phyloP scores from a whole-genome alignment of 2,329 filamentous ascomycete species.

The Tothia fuscella region DNA sequence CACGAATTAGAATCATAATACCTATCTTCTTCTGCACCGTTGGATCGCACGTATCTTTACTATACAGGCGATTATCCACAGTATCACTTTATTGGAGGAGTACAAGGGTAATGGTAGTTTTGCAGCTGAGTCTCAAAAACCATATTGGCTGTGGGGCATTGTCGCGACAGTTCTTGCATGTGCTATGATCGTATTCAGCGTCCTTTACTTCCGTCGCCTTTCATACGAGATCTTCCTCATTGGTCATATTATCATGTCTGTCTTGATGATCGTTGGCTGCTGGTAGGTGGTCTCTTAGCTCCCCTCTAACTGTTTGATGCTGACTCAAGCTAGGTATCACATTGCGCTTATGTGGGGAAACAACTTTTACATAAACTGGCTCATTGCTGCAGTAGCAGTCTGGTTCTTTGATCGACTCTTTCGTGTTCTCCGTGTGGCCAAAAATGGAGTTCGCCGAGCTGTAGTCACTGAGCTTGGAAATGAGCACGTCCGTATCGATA shows the following conservation, averaged over 20 bases:
- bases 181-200: conserved; percentile 14
- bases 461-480: conserved; percentile 20
- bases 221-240: conserved; percentile 35
- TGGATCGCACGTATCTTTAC: conserved; percentile 36
- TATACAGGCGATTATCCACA: conserved; percentile 36
- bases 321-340: neutral
- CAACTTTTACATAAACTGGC: conserved; percentile 22
- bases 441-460: conserved; percentile 23
- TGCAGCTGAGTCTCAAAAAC: conserved; percentile 14
- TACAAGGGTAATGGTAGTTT: conserved; percentile 22
- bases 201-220: conserved; percentile 20
- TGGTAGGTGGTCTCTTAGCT: conserved; percentile 31
- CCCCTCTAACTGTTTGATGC: conserved; percentile 17
- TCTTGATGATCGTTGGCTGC: conserved; percentile 30
- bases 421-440: conserved; percentile 26
- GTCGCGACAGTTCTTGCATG: conserved; percentile 27
- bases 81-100: conserved; percentile 29
- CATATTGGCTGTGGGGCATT: conserved; percentile 35
- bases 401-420: conserved; percentile 35
- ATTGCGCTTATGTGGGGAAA: neutral
- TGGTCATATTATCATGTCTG: conserved; percentile 30
- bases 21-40: conserved; percentile 37
- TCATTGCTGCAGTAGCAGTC: conserved; percentile 29
- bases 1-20: conserved; percentile 38
- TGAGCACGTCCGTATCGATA: conserved; percentile 27